Base-by-base conservation (phyloP, 2,329 filamentous ascomycete species). In the Cryphonectria radicalis region DNA sequence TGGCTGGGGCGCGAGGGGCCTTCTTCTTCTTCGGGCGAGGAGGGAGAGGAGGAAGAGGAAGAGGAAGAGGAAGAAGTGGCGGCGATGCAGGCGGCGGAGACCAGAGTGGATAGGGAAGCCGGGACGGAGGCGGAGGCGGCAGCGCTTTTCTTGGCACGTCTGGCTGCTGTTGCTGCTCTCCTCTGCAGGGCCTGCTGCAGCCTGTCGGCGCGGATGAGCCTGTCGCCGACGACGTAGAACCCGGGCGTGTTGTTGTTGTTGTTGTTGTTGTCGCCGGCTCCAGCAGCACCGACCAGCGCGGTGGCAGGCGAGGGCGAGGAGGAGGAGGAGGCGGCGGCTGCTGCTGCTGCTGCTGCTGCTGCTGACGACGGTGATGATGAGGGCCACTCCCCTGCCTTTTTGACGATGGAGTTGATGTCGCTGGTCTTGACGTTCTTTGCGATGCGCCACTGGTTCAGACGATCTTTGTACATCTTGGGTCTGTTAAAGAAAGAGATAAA, bases 391-490 rank as follows among this genome's bases (percentile, higher is more conserved):
- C 57, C 63, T 22, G 66, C 63, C 22, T 70, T 59, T 13, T 22
- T 62, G 28, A 53, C 63, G 17, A 70, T 67, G 40, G 63, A 62
- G 40, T 25, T 66, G 40, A 70, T 70, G 40, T 70, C 68, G 63
- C 63, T 70, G 63, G 63, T 63, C 68, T 63, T 70, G 63, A 70
- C 55, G 55, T 70, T 70, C 55, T 70, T 70, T 28, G 63, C 65
- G 22, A 70, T 70, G 3, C 68, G 68, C 68, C 68, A 70, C 42
- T 67, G 57, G 7, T 53, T 62, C 53, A 70, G n/a, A 55, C 68
- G 68, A 42, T 70, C 68, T 25, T 70, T 70, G 63, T 66, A 70
- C 68, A 70, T 70, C 55, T 70, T 70, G 19, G 63, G 50, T 32
- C 68, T 70, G 63, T 35, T 13, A n/a, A n/a, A 40, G 37, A 40